Evolutionary conservation across 495 filamentous ascomycete genomes (phyloP), one percentile per base, ranked within the genome.

Genomic region (Parathielavia hyrcaniae): DNA sequence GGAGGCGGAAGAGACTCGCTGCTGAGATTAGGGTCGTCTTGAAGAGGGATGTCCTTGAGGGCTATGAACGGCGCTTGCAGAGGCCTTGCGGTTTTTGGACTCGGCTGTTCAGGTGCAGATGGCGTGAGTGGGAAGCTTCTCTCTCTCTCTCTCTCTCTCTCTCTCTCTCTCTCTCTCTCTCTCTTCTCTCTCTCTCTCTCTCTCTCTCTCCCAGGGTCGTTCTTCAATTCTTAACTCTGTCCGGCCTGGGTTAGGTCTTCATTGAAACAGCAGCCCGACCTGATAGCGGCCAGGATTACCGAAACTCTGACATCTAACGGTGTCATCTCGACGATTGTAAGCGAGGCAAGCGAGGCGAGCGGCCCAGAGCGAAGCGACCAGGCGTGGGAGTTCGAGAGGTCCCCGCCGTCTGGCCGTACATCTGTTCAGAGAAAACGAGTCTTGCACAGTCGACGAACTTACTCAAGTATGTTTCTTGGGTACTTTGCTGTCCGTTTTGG

Each of bases 31-130:
- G 67, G 39, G 66, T 67, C 9, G 58, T 68, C 6, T 41, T 67
- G 36, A 70, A 66, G 54, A 64, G 62, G 35, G 63, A 66, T 1
- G 23, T 59, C 38, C 39, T 73, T 4, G 53, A 57, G 40, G 62
- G 43, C 14, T 57, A 69, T 10, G 61, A 67, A 47, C 54, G 30
- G 26, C 60, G 64, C 1, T 61, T 73, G 10, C 50, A 65, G 20
- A 64, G 43, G 16, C 66, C 1, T 41, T 67, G 7, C 53, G 57
- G 26, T 55, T 67, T 35, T 32, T 70, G 12, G 41, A 36, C 0
- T 35, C 61, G 17, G 62, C 62, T 20, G 60, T 69, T 11, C 62
- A 66, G 26, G 50, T 59, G 1, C 62, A 70, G 52, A 57, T 65
- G 16, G 54, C 58, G 67, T 71, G 22, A 61, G 65, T 50, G 43